Base-by-base conservation (phyloP, 2,329 filamentous ascomycete genomes). In the Fusarium oxysporum region DNA sequence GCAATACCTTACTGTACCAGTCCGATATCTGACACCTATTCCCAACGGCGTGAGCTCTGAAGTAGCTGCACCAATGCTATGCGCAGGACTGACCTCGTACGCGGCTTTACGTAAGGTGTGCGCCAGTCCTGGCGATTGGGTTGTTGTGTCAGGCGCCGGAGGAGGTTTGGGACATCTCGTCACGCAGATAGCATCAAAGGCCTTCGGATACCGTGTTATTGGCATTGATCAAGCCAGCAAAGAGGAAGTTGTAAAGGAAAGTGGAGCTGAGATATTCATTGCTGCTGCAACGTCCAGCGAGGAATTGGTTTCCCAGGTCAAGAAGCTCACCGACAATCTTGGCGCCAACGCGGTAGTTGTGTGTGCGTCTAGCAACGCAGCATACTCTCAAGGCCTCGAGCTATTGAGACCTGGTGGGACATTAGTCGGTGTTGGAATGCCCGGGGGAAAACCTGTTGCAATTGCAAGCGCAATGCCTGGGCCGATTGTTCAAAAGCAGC, bases 391-490 rank as follows among this genome's bases (percentile, higher is more conserved):
- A 56, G n/a, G 54, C 5, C 6, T 56, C 0, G 38, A 47, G 5
- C 17, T 56, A 0, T 2, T 56, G 17, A 33, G 54, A 9, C 54
- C 54, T 0, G 38, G 38, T 0, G 54, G 54, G 1, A 56, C 38
- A 0, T 13, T 56, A 2, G 38, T 56, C 1, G 38, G 38, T 0
- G 54, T 56, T 25, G 54, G 54, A 21, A 56, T 56, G 54, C 54
- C 54, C 0, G 54, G 54, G 0, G 54, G 54, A 1, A 19, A 45
- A 1, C 54, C 54, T 2, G 38, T 33, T 4, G 28, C 54, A 10
- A 56, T 56, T 10, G 54, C 54, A 45, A 56, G 38, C 1, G 54
- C 54, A 2, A 33, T 33, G 16, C 54, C 54, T 9, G 28, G 28
- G 0, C 28, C n/a, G 0, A 47, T 56, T 21, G 54, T 47, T 0